Conservation (phyloP, 768 basidiomycete genomes). For the Termitomyces sp. region DNA sequence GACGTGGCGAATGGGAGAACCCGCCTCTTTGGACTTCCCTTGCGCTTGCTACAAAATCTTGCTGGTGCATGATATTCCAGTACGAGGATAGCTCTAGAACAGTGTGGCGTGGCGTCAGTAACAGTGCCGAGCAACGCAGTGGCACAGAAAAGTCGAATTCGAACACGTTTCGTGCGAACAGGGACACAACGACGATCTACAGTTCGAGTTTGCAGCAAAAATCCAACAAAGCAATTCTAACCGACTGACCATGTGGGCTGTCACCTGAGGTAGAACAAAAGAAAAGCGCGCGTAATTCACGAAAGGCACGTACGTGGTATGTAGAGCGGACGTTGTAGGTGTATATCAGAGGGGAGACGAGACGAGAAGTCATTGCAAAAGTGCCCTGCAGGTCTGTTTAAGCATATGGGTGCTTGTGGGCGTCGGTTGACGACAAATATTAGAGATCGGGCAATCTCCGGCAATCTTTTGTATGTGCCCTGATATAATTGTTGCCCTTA, state of each 20-base stretch:
- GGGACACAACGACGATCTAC: not conserved
- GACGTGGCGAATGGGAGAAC: not conserved
- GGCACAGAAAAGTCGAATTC: not conserved
- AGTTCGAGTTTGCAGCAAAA: not conserved
- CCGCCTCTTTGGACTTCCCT: not conserved
- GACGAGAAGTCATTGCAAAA: not conserved
- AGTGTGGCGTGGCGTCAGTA: slow-evolving; percentile 11
- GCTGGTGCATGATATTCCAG: not conserved
- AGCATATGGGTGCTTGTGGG: slow-evolving; percentile 15
- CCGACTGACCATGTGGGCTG: not conserved
- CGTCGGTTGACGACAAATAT: slow-evolving; percentile 2
- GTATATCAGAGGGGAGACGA: not conserved
- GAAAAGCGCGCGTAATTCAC: not conserved
- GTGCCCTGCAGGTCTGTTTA: slow-evolving; percentile 1
- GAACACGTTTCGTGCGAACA: not conserved
- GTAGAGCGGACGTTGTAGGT: not conserved
- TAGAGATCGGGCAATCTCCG: slow-evolving; percentile 13
- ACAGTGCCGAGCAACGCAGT: not conserved
- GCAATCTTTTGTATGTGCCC: slow-evolving; percentile 2
- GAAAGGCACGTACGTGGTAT: slow-evolving; percentile 3
- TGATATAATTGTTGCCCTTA: not conserved
- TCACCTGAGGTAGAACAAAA: not conserved
- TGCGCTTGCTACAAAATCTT: not conserved
- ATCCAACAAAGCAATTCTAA: not conserved
- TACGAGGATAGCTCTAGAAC: not conserved